Evolutionary conservation across 345 rosid genomes (phyloP), one percentile per base, ranked within the genome.

Genomic region (Lumnitzera racemosa): DNA sequence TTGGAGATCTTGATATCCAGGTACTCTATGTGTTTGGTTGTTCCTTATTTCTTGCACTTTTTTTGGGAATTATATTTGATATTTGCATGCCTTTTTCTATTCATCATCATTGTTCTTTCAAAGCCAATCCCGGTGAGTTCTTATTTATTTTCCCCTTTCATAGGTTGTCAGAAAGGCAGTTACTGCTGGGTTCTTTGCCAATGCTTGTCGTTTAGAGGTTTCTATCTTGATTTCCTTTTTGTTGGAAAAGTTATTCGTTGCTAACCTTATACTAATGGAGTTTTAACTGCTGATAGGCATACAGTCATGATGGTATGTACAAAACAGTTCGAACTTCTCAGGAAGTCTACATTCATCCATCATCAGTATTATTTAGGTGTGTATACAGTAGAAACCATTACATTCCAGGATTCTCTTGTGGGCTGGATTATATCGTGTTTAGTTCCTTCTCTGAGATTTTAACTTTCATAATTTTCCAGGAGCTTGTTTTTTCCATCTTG

Each of bases 291-390:
- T 25, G 41, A 41, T 36, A 57, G 46, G 60, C 55, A 53, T 13
- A 14, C 24, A 80, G 89, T 83, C 84, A 84, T 58, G 66, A 69
- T 43, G 97, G 97, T 47, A 80, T 84, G 82, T 92, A 78, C 81
- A 89, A 82, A 82, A 89, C 98, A 7, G 58, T 87, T 14, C 77
- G 97, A 77, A 88, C 96, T 65, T 82, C 87, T 61, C 88, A 84
- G 76, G 98, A 92, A 82, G 94, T 89, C 68, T 76, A 82, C 66
- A 82, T 89, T 58, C 98, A 92, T 71, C 97, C 96, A 0, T 92
- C 98, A 16, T 89, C 96, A 6, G 89, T 92, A 55, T 76, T 89
- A 61, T 87, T 92, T 82, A 82, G 98, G 98, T 91, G 58, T 65
- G 87, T 74, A 59, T 3, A 49, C 48, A 56, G 20, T 2, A 52